Base-by-base conservation (phyloP, 345 rosid species). In the Euphorbia lathyris region DNA sequence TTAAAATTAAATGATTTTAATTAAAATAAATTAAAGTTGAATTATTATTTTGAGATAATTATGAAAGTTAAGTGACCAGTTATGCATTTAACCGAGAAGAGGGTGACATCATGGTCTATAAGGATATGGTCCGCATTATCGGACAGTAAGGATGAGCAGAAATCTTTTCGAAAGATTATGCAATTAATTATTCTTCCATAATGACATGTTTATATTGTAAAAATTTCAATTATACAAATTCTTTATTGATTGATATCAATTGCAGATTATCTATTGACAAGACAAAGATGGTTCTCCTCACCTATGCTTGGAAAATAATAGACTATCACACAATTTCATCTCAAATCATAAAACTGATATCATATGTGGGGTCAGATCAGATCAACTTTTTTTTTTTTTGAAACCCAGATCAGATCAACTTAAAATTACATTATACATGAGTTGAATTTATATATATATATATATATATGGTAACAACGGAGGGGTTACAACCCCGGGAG, bases 31-130 rank as follows among this genome's bases (percentile, higher is more conserved):
- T n/a, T n/a, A n/a, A n/a, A n/a, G n/a, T n/a, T n/a, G n/a, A n/a
- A n/a, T n/a, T n/a, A n/a, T n/a, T n/a, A n/a, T n/a, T n/a, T n/a
- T n/a, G n/a, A n/a, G n/a, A n/a, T n/a, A n/a, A n/a, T n/a, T n/a
- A n/a, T n/a, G n/a, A n/a, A n/a, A n/a, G n/a, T n/a, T n/a, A n/a
- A n/a, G n/a, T n/a, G n/a, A n/a, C n/a, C n/a, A n/a, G n/a, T n/a
- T n/a, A n/a, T n/a, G n/a, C n/a, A n/a, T n/a, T n/a, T 42, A 7
- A 13, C 1, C 8, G 13, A 42, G 9, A 17, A 20, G 27, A 23
- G 12, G 23, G 43, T 57, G 65, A 65, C 65, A 47, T 65, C 70
- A 61, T 27, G 23, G 12, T 74, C 72, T n/a, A 60, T 36, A 38
- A 48, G 9, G 59, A 32, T 51, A n/a, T 40, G 29, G 32, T 26